Evolutionary conservation across 768 basidiomycete species (phyloP), one percentile per base, ranked within the genome.

Genomic region (Lactarius vividus): DNA sequence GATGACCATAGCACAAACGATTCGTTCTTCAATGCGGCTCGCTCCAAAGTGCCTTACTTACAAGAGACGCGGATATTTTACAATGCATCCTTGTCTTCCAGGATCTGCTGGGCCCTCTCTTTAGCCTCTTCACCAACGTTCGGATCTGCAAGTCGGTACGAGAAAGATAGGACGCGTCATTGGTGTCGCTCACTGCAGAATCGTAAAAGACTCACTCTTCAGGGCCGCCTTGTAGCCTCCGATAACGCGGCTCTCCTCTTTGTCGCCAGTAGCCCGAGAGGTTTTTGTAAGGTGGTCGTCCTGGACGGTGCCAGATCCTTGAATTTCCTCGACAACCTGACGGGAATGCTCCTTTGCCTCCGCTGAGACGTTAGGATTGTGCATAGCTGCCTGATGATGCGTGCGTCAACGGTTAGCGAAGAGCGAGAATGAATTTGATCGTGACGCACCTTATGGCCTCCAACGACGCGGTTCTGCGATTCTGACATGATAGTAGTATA

Each of bases 331-430:
- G 44, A 74, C 65, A 8, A 67, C 67, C 54, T 71, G 64, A 20
- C 72, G 73, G 4, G 74, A 72, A 57, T 73, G 72, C 56, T 76
- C 74, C 64, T 77, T 76, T 16, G 74, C 74, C 68, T 75, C 73
- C 0, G 74, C 72, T 2, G 74, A 75, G 66, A 73, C 71, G 62
- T 72, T 72, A 13, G 71, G 74, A 70, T 76, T 76, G 63, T 74
- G 71, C 59, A 75, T 59, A 20, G 71, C 71, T 7, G 75, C 74
- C 74, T 75, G 46, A 57, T 11, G 8, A 23, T 23, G 10, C 23
- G 46, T 7, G 23, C 20, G 1, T 26, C 11, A 6, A 23, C 4
- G 4, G n/a, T 49, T 4, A 11, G 44, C n/a, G 23, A 23, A 46
- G 44, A 15, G n/a, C n/a, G 44, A 46, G 10, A 44, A 9, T 23